These are phyloP conservation scores for Tolypocladium endophyticum DNA, from an alignment of 2,329 filamentous ascomycete species.

Conservation along the genomic window DNA sequence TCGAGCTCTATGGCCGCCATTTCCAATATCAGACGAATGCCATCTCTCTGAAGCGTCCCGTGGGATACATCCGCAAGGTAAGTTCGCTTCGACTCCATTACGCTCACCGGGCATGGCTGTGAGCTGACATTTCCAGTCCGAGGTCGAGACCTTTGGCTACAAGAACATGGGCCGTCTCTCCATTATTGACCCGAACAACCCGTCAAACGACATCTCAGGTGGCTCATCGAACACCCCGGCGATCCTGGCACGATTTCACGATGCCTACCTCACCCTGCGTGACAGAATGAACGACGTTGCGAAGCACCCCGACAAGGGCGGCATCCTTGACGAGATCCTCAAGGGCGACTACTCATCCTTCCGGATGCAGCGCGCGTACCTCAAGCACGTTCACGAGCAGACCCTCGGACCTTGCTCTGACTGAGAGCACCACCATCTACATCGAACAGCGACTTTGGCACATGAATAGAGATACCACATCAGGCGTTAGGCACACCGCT, in stretches of 20 bases:
- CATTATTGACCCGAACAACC: constrained; percentile 86
- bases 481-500: background rate
- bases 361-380: constrained; percentile 52
- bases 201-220: constrained; percentile 79
- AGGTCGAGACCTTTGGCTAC: constrained; percentile 37
- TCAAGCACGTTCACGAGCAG: constrained; percentile 41
- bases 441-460: background rate
- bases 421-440: constrained; percentile 5
- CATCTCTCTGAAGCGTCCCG: constrained; percentile 64
- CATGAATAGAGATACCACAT: background rate
- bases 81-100: background rate
- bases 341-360: constrained; percentile 74
- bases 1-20: constrained; percentile 77
- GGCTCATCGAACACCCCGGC: constrained; percentile 62
- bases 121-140: constrained; percentile 19
- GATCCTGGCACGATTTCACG: constrained; percentile 60
- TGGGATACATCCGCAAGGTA: constrained; percentile 66
- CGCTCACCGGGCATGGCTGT: background rate
- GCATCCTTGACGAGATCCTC: constrained; percentile 60
- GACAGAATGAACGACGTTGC: constrained; percentile 45
- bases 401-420: constrained; percentile 21
- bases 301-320: constrained; percentile 13
- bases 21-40: constrained; percentile 63
- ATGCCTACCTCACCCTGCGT: constrained; percentile 48
- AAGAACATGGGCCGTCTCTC: constrained; percentile 59